Evolutionary conservation across 306 rosid genomes (phyloP).

Genomic region (Medicago arabica): DNA sequence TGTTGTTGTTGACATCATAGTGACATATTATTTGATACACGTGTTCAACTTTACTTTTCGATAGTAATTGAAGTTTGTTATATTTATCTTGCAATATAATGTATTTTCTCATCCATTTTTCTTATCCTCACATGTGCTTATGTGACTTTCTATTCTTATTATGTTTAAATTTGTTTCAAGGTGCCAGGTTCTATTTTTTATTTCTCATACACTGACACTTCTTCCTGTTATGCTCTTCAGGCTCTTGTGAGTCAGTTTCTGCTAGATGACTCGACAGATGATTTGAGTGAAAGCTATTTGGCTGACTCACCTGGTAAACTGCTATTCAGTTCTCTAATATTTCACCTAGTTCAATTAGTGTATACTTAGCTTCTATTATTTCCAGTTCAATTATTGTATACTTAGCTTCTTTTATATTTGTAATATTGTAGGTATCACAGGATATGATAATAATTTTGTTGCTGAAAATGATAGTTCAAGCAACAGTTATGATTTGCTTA

Average conservation of each 20-base stretch:
- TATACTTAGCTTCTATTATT: neutral
- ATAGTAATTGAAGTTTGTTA: neutral
- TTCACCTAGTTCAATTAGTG: neutral
- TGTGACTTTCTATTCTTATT: neutral
- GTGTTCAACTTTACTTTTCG: neutral
- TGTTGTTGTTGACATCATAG: no score
- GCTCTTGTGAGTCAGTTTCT: slow-evolving; percentile 89
- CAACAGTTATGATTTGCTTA: slow-evolving; percentile 63
- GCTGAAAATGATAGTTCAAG: slow-evolving; percentile 49
- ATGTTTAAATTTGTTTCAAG: neutral
- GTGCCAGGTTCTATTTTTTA: slow-evolving; percentile 6
- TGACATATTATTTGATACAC: neutral
- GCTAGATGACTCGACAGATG: slow-evolving; percentile 68
- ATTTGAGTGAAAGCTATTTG: slow-evolving; percentile 49
- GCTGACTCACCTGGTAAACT: slow-evolving; percentile 53
- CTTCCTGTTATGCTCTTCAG: slow-evolving; percentile 46
- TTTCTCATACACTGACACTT: neutral
- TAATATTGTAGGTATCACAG: slow-evolving; percentile 49
- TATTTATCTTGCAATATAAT: neutral
- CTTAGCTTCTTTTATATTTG: slow-evolving; percentile 25
- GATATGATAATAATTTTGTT: slow-evolving; percentile 29
- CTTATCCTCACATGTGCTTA: neutral
- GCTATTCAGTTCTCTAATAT: slow-evolving; percentile 6
- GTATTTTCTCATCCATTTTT: neutral
- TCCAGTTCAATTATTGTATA: neutral